A percentile compares a stretch with the other conserved stretches of the same genome.
These are phyloP conservation scores for Botrytis byssoidea DNA, from an alignment of 2,329 filamentous ascomycete genomes.

Conservation along the genomic window DNA sequence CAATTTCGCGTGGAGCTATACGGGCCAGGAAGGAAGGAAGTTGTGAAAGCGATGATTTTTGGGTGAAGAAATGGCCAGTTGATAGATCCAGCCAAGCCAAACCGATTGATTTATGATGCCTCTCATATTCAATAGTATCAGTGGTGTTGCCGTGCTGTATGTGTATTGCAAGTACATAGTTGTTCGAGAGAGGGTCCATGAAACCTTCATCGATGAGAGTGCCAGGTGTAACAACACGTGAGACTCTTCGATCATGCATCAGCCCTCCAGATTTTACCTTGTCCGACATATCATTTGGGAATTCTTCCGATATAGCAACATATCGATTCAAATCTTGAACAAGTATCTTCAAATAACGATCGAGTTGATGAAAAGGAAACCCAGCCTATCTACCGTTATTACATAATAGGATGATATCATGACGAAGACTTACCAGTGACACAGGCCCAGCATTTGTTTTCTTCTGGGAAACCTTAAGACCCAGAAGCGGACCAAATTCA, in stretches of 20 bases:
- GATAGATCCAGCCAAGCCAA: constrained; percentile 94
- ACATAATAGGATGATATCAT: not conserved
- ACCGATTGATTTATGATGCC: constrained; percentile 54
- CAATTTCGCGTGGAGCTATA: constrained; percentile 79
- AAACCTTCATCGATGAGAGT: constrained; percentile 98
- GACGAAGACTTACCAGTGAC: constrained; percentile 64
- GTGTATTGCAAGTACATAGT: constrained; percentile 84
- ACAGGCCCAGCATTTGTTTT: constrained; percentile 77
- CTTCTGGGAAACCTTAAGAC: constrained; percentile 80
- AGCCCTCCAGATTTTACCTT: constrained; percentile 74
- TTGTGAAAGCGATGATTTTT: constrained; percentile 66
- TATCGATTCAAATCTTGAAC: constrained; percentile 89
- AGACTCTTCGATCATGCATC: constrained; percentile 80
- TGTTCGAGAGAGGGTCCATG: constrained; percentile 90
- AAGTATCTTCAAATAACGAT: constrained; percentile 87
- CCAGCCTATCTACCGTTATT: constrained; percentile 59
- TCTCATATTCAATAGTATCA: not conserved
- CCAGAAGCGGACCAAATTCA: constrained; percentile 79
- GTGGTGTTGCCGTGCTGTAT: constrained; percentile 42
- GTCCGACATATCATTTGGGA: constrained; percentile 68
- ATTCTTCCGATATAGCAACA: constrained; percentile 93
- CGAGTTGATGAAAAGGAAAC: constrained; percentile 90
- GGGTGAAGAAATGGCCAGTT: constrained; percentile 90
- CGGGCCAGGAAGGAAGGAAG: constrained; percentile 80
- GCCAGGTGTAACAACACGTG: constrained; percentile 87